These are phyloP conservation scores for Exutisphaerella laricina DNA, from an alignment of 2,329 filamentous ascomycete species.

Conservation along the genomic window DNA sequence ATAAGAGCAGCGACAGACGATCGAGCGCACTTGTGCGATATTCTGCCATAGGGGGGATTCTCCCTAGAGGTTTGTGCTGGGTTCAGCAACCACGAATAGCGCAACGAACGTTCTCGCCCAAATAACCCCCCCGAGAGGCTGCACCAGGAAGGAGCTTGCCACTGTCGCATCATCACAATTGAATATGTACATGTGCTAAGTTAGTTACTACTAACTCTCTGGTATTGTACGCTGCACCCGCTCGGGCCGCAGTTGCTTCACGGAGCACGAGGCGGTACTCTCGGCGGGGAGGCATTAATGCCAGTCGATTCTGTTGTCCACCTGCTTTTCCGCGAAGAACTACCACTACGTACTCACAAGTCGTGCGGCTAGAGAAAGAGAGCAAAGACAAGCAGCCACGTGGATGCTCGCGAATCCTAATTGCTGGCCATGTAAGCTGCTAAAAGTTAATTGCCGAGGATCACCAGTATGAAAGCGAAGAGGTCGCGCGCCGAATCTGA, in stretches of 20 bases:
- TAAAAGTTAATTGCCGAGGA: not conserved
- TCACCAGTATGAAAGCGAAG: not conserved
- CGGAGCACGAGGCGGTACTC: not conserved
- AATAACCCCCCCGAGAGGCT: slow-evolving; percentile 66
- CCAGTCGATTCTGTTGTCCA: not conserved
- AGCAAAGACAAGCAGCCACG: not conserved
- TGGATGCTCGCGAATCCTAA: not conserved
- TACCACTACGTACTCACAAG: not conserved
- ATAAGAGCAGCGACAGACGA: not conserved
- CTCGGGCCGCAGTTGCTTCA: not conserved
- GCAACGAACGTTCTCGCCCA: slow-evolving; percentile 55
- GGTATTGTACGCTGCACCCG: not conserved
- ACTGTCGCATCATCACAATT: not conserved
- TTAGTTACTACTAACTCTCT: not conserved
- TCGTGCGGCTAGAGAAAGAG: not conserved
- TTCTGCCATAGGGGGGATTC: slow-evolving; percentile 53
- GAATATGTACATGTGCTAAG: not conserved
- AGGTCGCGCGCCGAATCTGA: not conserved
- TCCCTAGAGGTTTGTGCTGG: slow-evolving; percentile 45
- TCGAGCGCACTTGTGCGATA: not conserved
- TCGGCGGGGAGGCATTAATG: not conserved
- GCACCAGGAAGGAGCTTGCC: slow-evolving; percentile 73
- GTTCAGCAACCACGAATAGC: slow-evolving; percentile 15
- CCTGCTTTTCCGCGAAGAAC: not conserved
- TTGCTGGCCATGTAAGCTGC: not conserved